Percentiles rank a stretch among this genome's conserved stretches.
Evolutionary conservation across 345 rosid genomes (phyloP).

Genomic region (Rhodamnia argentea): DNA sequence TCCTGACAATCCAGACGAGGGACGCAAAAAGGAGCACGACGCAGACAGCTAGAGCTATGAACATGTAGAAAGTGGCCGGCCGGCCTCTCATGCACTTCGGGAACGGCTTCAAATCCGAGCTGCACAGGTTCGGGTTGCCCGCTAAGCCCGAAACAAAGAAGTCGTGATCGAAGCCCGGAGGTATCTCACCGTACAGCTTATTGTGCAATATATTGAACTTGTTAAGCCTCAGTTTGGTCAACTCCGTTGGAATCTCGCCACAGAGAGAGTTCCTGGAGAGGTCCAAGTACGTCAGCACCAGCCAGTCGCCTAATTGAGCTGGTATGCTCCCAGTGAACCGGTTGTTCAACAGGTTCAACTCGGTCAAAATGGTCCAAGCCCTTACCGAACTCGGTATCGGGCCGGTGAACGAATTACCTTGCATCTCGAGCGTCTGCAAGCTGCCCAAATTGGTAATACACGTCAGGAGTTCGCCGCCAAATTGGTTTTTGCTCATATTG

Average conservation of each 20-base stretch:
- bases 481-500: conserved; percentile 35
- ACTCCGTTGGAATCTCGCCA: conserved; percentile 48
- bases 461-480: conserved; percentile 31
- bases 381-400: conserved; percentile 37
- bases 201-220: conserved; percentile 55
- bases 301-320: conserved; percentile 31
- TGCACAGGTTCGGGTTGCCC: conserved; percentile 65
- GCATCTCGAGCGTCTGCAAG: conserved; percentile 43
- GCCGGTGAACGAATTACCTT: conserved; percentile 41
- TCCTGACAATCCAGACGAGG: conserved; percentile 30
- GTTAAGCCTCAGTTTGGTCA: conserved; percentile 37
- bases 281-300: conserved; percentile 44
- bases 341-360: conserved; percentile 45
- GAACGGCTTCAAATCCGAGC: conserved; percentile 30
- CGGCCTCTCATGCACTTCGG: conserved; percentile 30
- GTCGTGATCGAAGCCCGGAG: conserved; percentile 24
- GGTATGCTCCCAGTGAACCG: conserved; percentile 50
- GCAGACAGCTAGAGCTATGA: conserved; percentile 16
- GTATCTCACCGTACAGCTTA: conserved; percentile 37
- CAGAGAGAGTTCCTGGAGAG: conserved; percentile 43
- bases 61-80: conserved; percentile 5
- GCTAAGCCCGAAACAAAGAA: conserved; percentile 24
- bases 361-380: conserved; percentile 30
- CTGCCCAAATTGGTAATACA: conserved; percentile 35
- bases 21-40: conserved; percentile 21